Evolutionary conservation across 2,329 filamentous ascomycete genomes (phyloP).

Genomic region (Celoporthe dispersa): DNA sequence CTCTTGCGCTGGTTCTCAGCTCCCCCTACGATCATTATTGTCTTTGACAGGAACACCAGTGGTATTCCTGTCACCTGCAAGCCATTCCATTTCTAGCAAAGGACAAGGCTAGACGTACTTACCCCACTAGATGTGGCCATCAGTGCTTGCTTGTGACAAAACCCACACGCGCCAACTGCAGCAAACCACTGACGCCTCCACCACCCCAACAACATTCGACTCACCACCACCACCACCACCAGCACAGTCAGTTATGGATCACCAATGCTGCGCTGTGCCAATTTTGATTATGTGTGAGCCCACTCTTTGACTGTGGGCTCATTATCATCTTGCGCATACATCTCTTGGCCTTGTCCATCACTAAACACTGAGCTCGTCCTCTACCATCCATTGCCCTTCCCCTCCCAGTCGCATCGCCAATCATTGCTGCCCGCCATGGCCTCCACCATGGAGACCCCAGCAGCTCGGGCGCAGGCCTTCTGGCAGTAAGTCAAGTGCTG

Average conservation of each 20-base stretch:
- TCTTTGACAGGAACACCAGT: conserved; percentile 2
- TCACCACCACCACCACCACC: conserved; percentile 26
- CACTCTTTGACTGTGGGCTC: conserved; percentile 36
- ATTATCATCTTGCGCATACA: conserved; percentile 11
- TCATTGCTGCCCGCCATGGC: conserved; percentile 18
- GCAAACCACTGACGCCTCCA: not conserved
- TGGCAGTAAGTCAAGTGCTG: conserved; percentile 27
- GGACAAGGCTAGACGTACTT: not conserved
- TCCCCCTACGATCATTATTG: not conserved
- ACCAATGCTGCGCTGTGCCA: conserved; percentile 34
- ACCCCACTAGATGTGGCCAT: conserved; percentile 25
- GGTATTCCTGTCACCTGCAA: not conserved
- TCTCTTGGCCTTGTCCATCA: not conserved
- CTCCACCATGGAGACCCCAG: conserved; percentile 25
- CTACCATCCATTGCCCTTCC: not conserved
- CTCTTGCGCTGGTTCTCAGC: not conserved
- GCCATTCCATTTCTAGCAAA: not conserved
- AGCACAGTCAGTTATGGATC: conserved; percentile 40
- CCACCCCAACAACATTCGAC: conserved; percentile 25
- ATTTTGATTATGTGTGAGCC: conserved; percentile 38
- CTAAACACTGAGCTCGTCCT: not conserved
- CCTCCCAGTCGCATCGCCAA: not conserved
- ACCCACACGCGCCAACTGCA: conserved; percentile 18
- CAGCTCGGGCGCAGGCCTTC: conserved; percentile 24
- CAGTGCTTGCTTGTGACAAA: conserved; percentile 20